Percentiles rank a stretch among this genome's conserved stretches.
These are phyloP conservation scores for Scheffersomyces insectosa DNA, from an alignment of 1,139 yeast species.

Conservation along the genomic window DNA sequence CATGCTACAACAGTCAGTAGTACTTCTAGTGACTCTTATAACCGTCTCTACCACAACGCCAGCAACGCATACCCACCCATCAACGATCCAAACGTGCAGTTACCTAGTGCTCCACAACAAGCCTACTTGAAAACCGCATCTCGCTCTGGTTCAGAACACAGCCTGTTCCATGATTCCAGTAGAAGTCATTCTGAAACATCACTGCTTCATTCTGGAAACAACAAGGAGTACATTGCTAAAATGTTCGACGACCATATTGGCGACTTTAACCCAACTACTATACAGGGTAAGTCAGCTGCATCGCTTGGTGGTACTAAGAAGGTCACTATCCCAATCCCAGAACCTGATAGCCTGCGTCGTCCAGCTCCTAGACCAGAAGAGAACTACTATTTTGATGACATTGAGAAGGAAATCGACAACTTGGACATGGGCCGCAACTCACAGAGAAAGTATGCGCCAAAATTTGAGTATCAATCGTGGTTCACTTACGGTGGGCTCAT, in stretches of 20 bases:
- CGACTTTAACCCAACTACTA: slow-evolving; percentile 14
- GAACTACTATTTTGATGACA: not conserved
- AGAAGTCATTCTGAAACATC: not conserved
- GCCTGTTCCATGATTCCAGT: not conserved
- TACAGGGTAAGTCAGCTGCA: slow-evolving; percentile 5
- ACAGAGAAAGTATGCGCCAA: not conserved
- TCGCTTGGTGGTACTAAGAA: not conserved
- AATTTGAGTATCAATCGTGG: not conserved
- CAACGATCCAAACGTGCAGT: not conserved
- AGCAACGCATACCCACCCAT: not conserved
- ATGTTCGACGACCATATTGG: slow-evolving; percentile 13
- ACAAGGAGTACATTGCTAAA: slow-evolving; percentile 10
- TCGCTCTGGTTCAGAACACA: not conserved
- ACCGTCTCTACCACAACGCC: not conserved
- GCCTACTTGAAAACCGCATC: not conserved
- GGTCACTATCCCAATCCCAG: not conserved
- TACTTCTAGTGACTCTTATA: slow-evolving; percentile 1
- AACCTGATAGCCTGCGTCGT: not conserved
- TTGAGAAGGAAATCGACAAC: not conserved
- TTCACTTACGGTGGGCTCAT: slow-evolving; percentile 13
- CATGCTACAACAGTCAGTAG: not conserved
- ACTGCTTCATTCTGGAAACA: not conserved
- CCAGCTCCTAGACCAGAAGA: not conserved
- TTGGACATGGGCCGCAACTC: not conserved
- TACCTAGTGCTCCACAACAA: not conserved